Evolutionary conservation across 2,329 filamentous ascomycete genomes (phyloP), one percentile per base, ranked within the genome.

Genomic region (Arthrobotrys iridis): DNA sequence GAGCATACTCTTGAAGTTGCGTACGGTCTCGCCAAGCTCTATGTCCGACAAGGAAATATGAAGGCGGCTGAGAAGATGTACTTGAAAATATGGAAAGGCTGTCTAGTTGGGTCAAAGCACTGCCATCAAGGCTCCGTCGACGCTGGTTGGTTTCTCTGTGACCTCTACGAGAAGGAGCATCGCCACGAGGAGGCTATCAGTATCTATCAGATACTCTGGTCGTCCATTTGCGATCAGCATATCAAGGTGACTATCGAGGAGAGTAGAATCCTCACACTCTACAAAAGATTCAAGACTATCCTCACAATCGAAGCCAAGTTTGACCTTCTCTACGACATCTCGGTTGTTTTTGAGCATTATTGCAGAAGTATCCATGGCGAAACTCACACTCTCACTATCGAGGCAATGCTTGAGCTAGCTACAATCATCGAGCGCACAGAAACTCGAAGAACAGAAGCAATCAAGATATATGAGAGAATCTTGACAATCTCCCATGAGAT

Each of bases 61-160:
- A 55, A 28, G 24, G 20, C 46, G 0, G 62, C 62, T n/a, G 62
- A 65, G 18, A 65, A 65, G 20, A 65, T 65, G 18, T 65, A 65
- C 35, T 22, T 65, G 22, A 41, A 55, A 35, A 65, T 65, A 10
- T 65, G 62, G 62, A 13, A 43, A 13, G 48, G 62, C 22, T 65
- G 45, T n/a, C 62, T 65, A n/a, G 24, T 57, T 2, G 37, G 35
- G 35, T 43, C 46, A 6, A 24, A n/a, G 15, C 60, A 65, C 22
- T 65, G 62, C 46, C 45, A 33, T 22, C 62, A 65, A 45, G 62
- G 48, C 15, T 65, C 62, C 20, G 18, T 65, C 43, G 45, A 65
- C n/a, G 62, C 62, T 20, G 62, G 62, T 10, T 65, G 62, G 62
- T 40, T 65, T n/a, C 45, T 65, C 4, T 65, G 62, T n/a, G 62